Conservation (phyloP, 2,329 filamentous ascomycete genomes). For the Epicoccum sorghinum region DNA sequence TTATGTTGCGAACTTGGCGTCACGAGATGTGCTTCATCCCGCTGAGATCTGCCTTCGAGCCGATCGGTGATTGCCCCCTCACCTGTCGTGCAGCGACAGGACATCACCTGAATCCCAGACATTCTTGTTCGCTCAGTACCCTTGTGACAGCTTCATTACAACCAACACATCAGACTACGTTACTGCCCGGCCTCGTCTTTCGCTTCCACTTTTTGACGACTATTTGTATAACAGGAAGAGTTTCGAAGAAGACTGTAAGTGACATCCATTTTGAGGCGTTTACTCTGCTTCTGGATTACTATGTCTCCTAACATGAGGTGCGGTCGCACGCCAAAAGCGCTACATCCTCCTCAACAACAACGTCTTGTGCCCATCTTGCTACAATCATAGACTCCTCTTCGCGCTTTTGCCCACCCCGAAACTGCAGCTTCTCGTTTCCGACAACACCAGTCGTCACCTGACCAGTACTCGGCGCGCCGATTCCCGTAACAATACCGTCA, state of each 20-base stretch:
- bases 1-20: too few relatives aligned
- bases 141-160: too few relatives aligned
- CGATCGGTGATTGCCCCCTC: too few relatives aligned
- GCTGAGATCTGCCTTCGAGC: too few relatives aligned
- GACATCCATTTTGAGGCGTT: neutral
- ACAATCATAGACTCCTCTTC: conserved; percentile 33
- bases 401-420: conserved; percentile 40
- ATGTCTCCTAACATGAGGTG: conserved; percentile 26
- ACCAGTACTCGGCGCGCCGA: conserved; percentile 49
- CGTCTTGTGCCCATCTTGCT: conserved; percentile 37
- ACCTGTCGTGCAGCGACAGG: too few relatives aligned
- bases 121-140: too few relatives aligned
- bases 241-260: neutral
- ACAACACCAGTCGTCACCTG: conserved; percentile 58
- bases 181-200: too few relatives aligned
- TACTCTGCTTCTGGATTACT: neutral
- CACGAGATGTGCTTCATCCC: too few relatives aligned
- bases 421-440: conserved; percentile 56
- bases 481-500: conserved; percentile 56
- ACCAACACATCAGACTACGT: too few relatives aligned
- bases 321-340: conserved; percentile 32
- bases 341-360: conserved; percentile 30
- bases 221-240: too few relatives aligned
- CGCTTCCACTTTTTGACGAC: too few relatives aligned
- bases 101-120: too few relatives aligned